These are phyloP conservation scores for Erythrophleum fordii DNA, from an alignment of 306 rosid species.

Conservation along the genomic window DNA sequence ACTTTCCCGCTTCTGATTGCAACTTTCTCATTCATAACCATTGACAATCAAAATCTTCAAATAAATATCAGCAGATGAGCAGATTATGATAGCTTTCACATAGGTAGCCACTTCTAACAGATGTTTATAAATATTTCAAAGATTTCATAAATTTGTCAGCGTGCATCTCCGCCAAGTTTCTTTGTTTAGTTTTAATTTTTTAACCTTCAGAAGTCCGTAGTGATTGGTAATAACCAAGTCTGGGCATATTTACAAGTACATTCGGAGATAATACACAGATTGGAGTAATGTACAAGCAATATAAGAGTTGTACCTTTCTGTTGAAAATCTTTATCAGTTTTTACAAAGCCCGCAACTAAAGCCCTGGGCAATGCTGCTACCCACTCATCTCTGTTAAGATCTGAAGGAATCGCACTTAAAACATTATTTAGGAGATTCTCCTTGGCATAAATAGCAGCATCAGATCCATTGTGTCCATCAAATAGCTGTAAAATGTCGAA, in stretches of 20 bases:
- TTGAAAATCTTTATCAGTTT: constrained; percentile 95
- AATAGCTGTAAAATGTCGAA: constrained; percentile 72
- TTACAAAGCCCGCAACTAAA: constrained; percentile 97
- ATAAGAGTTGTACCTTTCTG: constrained; percentile 58
- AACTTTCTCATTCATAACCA: constrained; percentile 16
- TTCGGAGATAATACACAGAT: constrained; percentile 15
- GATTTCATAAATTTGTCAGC: constrained; percentile 10
- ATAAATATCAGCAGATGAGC: neutral
- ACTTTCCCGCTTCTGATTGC: neutral
- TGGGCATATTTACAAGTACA: no score
- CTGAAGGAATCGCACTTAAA: constrained; percentile 77
- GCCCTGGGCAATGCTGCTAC: constrained; percentile 95
- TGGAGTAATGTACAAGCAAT: neutral
- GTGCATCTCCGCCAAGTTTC: neutral
- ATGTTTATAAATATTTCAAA: constrained; percentile 19
- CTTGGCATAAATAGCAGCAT: constrained; percentile 95
- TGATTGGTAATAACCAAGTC: neutral
- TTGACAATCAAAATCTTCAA: constrained; percentile 9
- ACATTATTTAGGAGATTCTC: constrained; percentile 89
- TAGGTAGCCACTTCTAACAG: neutral
- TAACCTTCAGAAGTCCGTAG: constrained; percentile 23
- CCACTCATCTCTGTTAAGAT: constrained; percentile 99
- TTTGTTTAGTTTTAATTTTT: neutral
- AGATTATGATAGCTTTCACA: neutral
- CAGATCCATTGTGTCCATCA: constrained; percentile 99